These are phyloP conservation scores for Geotrichum phurueaensis DNA, from an alignment of 1,139 yeast genomes.

Conservation along the genomic window DNA sequence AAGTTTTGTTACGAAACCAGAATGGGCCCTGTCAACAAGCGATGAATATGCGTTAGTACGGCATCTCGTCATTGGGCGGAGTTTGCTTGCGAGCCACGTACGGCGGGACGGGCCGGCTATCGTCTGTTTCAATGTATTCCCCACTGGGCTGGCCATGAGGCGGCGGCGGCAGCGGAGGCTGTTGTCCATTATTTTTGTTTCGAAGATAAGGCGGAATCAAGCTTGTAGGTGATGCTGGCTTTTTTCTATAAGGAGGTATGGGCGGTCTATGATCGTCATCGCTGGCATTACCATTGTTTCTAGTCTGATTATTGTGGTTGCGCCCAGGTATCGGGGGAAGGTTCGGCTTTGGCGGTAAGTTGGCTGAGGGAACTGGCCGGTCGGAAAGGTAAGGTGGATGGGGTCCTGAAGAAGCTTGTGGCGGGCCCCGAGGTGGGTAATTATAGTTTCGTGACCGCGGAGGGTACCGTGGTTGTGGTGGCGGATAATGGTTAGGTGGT, in stretches of 20 bases:
- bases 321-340: constrained; percentile 1
- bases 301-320: background rate
- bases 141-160: background rate
- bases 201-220: constrained; percentile 6
- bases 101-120: background rate
- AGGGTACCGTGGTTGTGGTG: background rate
- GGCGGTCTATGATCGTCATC: background rate
- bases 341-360: constrained; percentile 4
- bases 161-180: background rate
- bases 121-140: constrained; percentile 5
- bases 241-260: background rate
- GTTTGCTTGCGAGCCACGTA: background rate
- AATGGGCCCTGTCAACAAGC: background rate
- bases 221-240: background rate
- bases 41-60: background rate
- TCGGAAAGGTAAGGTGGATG: background rate
- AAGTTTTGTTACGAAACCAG: background rate
- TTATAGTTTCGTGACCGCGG: background rate
- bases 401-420: background rate
- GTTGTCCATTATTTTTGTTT: background rate
- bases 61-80: background rate
- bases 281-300: background rate
- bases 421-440: background rate
- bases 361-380: background rate
- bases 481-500: background rate